Evolutionary conservation across 371 early-diverging fungal species (phyloP), one percentile per base, ranked within the genome.

Genomic region (Syncephalis fuscata): DNA sequence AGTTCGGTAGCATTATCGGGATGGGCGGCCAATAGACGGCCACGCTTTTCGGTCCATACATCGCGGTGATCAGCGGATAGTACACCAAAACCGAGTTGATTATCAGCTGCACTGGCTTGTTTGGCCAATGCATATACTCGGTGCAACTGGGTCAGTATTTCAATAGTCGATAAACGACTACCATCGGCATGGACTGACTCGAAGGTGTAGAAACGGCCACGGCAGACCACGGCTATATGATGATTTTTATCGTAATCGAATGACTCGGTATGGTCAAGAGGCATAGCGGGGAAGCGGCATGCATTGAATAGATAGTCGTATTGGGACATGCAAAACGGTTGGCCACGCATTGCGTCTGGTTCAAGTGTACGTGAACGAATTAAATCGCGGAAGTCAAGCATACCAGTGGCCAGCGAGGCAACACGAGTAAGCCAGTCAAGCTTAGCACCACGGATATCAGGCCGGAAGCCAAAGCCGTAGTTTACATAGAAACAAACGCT

Each of bases 291-390:
- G 25, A 76, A 65, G 27, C 79, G 76, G 17, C 71, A 62, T 11
- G 76, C 70, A 32, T 67, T 71, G 61, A 78, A 78, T 37, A 78
- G 49, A 11, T 71, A 68, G 36, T 64, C 58, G 53, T 74, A 78
- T 57, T 76, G 76, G 37, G 75, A 74, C 76, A 76, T 78, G 54
- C 75, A 74, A 16, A 78, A 65, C 7, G 76, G 79, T 1, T 63
- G 67, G 26, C 75, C 76, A 38, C 76, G 70, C 32, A 75, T 70
- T 14, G 72, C 67, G 57, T 78, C 79, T 15, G 79, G 79, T 44
- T 76, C 73, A 21, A 78, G 56, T 14, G 65, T 56, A 46, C 72
- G 68, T 17, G 57, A 61, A 38, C 56, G 49, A 19, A 68, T 53
- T 19, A 70, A 67, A 45, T 63, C 54, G 39, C 70, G 56, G 56